Conservation (phyloP, 257 asterid genomes). For the Vinca minor region DNA sequence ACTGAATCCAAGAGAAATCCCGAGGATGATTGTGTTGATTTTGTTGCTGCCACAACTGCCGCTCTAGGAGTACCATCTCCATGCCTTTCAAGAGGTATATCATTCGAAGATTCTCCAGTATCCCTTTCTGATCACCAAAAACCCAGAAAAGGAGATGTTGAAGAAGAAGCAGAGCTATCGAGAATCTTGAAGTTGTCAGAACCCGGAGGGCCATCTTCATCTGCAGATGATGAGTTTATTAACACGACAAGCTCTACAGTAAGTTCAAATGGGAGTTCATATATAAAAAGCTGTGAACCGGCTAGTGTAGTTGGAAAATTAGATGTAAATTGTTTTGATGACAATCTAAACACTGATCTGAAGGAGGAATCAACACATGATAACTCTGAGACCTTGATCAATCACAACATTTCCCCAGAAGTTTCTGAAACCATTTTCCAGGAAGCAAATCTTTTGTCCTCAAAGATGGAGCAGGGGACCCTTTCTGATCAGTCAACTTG, state of each 20-base stretch:
- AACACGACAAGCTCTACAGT: slow-evolving; percentile 18
- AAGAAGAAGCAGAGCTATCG: slow-evolving; percentile 70
- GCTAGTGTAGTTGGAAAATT: slow-evolving; percentile 22
- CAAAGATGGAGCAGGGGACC: slow-evolving; percentile 27
- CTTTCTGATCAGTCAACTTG: slow-evolving; percentile 16
- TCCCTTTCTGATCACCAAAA: slow-evolving; percentile 13
- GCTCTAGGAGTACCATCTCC: slow-evolving; percentile 96
- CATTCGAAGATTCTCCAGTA: slow-evolving; percentile 60
- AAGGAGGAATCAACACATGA: slow-evolving; percentile 22
- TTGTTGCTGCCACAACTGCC: slow-evolving; percentile 95
- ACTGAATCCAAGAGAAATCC: slow-evolving; percentile 30
- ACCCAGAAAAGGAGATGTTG: slow-evolving; percentile 70
- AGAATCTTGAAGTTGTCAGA: slow-evolving; percentile 56
- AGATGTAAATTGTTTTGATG: slow-evolving; percentile 18
- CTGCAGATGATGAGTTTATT: slow-evolving; percentile 22
- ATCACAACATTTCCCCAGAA: slow-evolving; percentile 18
- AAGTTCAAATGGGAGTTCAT: slow-evolving; percentile 24
- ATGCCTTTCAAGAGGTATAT: slow-evolving; percentile 68
- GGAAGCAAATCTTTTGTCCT: slow-evolving; percentile 27
- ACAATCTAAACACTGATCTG: slow-evolving; percentile 16
- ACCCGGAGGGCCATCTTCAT: slow-evolving; percentile 27
- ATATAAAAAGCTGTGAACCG: slow-evolving; percentile 25
- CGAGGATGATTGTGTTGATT: slow-evolving; percentile 77
- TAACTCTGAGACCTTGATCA: slow-evolving; percentile 16
- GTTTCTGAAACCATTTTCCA: slow-evolving; percentile 29